phyloP scores from a whole-genome alignment of 176 grass and related monocot genomes.

The Paspalum vaginatum region DNA sequence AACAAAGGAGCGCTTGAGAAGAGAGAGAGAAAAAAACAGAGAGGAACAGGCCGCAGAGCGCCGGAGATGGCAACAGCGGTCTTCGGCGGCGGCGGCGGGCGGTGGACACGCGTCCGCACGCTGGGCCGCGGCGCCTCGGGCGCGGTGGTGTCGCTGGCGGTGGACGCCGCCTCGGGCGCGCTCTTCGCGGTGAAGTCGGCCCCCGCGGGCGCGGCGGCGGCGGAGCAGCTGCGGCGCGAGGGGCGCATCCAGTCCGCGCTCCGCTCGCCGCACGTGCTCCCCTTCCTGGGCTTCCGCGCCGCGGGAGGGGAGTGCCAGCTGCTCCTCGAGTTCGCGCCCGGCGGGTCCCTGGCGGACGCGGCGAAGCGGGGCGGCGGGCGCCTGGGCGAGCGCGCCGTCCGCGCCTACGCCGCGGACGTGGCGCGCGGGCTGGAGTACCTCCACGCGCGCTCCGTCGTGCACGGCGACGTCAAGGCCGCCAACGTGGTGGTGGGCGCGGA shows the following conservation, averaged over 20 bases:
- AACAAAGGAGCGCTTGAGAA: background rate
- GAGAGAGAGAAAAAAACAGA: background rate
- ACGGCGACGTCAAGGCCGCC: slow-evolving; percentile 67
- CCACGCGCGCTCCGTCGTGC: slow-evolving; percentile 54
- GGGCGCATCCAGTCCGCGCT: slow-evolving; percentile 61
- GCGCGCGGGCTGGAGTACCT: slow-evolving; percentile 61
- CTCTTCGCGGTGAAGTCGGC: slow-evolving; percentile 69
- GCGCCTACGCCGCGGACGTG: slow-evolving; percentile 48
- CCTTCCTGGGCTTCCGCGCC: slow-evolving; percentile 53
- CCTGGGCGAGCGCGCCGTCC: slow-evolving; percentile 42
- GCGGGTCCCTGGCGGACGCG: slow-evolving; percentile 63
- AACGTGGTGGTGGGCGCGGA: slow-evolving; percentile 75
- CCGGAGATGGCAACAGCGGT: slow-evolving; percentile 32
- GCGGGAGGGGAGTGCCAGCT: slow-evolving; percentile 37
- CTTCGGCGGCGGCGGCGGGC: background rate
- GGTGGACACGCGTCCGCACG: slow-evolving; percentile 56
- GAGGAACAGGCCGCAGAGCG: background rate
- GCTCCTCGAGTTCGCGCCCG: slow-evolving; percentile 69
- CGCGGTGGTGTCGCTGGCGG: slow-evolving; percentile 49
- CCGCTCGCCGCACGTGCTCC: slow-evolving; percentile 59
- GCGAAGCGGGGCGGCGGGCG: slow-evolving; percentile 34
- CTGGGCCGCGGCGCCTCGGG: slow-evolving; percentile 60
- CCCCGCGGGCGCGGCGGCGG: slow-evolving; percentile 18
- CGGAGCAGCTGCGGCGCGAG: slow-evolving; percentile 51
- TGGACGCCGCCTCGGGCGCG: slow-evolving; percentile 40